phyloP scores from a whole-genome alignment of 441 rosid genomes.

The Adansonia gregorii region DNA sequence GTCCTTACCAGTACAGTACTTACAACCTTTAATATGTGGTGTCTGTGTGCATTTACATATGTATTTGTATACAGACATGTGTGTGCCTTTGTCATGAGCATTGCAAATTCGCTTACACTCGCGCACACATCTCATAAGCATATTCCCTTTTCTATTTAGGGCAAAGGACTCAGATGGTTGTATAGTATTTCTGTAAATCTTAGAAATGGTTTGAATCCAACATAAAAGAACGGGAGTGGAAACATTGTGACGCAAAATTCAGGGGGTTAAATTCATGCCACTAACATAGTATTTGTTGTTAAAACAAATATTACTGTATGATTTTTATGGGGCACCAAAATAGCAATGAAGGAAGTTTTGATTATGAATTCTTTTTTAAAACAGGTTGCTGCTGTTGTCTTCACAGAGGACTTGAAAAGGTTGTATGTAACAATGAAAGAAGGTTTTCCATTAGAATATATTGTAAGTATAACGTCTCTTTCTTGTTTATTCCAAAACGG shows the following conservation, averaged over 20 bases:
- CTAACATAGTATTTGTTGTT: conserved; percentile 8
- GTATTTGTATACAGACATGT: not conserved
- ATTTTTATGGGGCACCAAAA: not conserved
- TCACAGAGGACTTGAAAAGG: conserved; percentile 92
- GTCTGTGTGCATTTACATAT: not conserved
- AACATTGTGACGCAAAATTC: not conserved
- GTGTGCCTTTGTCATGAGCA: not conserved
- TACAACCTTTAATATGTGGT: conserved; percentile 5
- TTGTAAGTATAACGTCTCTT: conserved; percentile 57
- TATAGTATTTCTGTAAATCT: not conserved
- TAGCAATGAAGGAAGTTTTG: conserved; percentile 17
- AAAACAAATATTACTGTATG: not conserved
- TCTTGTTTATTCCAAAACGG: conserved; percentile 9
- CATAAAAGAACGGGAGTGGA: conserved; percentile 2
- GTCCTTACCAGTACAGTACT: not conserved
- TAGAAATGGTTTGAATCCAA: conserved; percentile 10
- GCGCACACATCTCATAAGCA: not conserved
- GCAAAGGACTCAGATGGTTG: conserved; percentile 1
- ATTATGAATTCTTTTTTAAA: conserved; percentile 27
- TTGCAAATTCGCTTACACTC: not conserved
- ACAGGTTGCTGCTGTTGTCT: conserved; percentile 95
- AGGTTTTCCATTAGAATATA: conserved; percentile 93
- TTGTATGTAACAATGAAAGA: conserved; percentile 91
- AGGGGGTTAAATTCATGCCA: not conserved
- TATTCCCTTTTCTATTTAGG: not conserved